Percentiles rank a stretch among this genome's conserved stretches.
Conservation (phyloP, 805 yeast species). For the Yamadazyma olivae region DNA sequence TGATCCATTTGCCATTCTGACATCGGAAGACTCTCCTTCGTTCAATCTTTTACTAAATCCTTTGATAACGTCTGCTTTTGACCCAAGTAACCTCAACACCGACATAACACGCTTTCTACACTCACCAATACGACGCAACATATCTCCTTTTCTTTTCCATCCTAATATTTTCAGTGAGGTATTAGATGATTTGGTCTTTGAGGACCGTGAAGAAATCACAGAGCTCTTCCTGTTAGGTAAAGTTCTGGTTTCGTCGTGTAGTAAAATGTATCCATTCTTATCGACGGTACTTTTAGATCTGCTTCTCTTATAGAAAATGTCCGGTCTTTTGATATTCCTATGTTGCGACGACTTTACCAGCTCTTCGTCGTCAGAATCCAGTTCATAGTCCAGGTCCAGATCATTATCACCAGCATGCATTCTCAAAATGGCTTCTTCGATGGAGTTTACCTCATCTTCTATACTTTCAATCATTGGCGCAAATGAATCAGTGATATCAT, state of each 20-base stretch:
- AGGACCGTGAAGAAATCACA: constrained; percentile 2
- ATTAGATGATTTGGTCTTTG: constrained; percentile 1
- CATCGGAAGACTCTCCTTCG: constrained; percentile 35
- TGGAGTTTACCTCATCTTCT: constrained; percentile 91
- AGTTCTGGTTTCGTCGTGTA: constrained; percentile 5
- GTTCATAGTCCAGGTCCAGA: constrained; percentile 37
- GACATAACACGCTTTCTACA: constrained; percentile 94
- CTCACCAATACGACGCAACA: constrained; percentile 93
- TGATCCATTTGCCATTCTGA: constrained; percentile 31
- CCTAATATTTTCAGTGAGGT: constrained; percentile 47
- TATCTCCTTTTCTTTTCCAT: constrained; percentile 92
- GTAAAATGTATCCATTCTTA: constrained; percentile 9
- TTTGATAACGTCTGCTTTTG: constrained; percentile 96
- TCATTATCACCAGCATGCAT: constrained; percentile 74
- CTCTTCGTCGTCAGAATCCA: constrained; percentile 17
- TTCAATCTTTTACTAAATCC: constrained; percentile 89
- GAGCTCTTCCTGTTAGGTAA: constrained; percentile 4
- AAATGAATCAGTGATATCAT: constrained; percentile 95
- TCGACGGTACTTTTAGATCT: constrained; percentile 41
- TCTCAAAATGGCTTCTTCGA: constrained; percentile 84
- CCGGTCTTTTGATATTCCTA: constrained; percentile 2
- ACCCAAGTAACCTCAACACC: constrained; percentile 74
- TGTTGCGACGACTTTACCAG: constrained; percentile 8
- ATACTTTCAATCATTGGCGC: constrained; percentile 95
- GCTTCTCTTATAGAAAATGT: constrained; percentile 31